Evolutionary conservation across 345 rosid genomes (phyloP).

Genomic region (Dimocarpus longan): DNA sequence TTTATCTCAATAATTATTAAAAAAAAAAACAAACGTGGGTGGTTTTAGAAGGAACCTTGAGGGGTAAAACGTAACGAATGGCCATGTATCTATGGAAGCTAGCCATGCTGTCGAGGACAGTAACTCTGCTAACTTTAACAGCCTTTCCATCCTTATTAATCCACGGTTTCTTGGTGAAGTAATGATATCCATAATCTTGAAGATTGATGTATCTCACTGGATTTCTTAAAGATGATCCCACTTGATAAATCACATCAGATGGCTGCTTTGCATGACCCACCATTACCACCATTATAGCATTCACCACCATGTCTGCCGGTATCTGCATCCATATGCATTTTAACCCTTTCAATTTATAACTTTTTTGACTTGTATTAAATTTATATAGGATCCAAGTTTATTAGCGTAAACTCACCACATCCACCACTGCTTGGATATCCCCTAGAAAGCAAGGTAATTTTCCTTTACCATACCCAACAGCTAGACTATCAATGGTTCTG

Average conservation of each 20-base stretch:
- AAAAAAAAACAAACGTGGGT: neutral
- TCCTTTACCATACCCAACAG: conserved; percentile 77
- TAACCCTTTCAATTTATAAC: neutral
- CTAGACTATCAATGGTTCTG: conserved; percentile 87
- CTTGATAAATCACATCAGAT: conserved; percentile 55
- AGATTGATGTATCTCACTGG: conserved; percentile 44
- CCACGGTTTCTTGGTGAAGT: conserved; percentile 80
- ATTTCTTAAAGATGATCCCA: conserved; percentile 71
- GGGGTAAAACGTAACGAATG: conserved; percentile 53
- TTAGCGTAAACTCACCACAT: conserved; percentile 50
- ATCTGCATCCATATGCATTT: conserved; percentile 36
- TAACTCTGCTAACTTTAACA: conserved; percentile 51
- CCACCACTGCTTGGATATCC: conserved; percentile 58
- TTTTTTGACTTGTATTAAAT: neutral
- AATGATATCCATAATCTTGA: conserved; percentile 41
- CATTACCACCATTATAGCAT: conserved; percentile 59
- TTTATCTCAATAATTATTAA: too few species aligned
- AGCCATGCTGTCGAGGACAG: conserved; percentile 52
- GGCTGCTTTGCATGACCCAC: conserved; percentile 43
- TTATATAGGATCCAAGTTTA: neutral
- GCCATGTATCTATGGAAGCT: conserved; percentile 81
- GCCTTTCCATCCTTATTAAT: conserved; percentile 75
- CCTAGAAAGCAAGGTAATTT: conserved; percentile 71
- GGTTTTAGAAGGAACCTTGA: conserved; percentile 51
- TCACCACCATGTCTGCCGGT: conserved; percentile 93